Evolutionary conservation across 495 filamentous ascomycete species (phyloP), one percentile per base, ranked within the genome.

Genomic region (Aspergillus incahuasiensis): DNA sequence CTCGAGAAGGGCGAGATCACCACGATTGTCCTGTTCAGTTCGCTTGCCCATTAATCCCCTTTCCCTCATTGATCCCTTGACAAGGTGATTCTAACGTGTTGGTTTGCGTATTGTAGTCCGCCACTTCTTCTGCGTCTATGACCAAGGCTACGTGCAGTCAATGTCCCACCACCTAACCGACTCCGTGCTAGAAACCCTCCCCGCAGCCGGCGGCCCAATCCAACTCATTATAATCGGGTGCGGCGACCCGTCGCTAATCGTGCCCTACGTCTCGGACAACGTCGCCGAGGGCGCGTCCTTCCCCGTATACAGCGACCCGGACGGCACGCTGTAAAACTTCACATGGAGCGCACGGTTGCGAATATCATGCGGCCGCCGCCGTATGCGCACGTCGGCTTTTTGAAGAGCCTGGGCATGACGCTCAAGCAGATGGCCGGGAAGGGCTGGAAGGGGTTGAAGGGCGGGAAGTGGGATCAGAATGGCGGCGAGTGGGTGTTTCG

Each of bases 151-250:
- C 39, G 65, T 68, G 21, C 63, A 54, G n/a, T 46, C 39, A 4
- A 54, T 65, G 12, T 35, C 58, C 0, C n/a, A 38, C 6, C 51
- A 65, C 39, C 58, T 68, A 16, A 59, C 54, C 1, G 46, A 65
- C 19, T 44, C n/a, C 18, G 39, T 68, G 18, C 60, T 68, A 7
- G 19, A 52, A 18, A 63, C 56, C 0, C 38, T 65, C 25, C 63
- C 65, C 2, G 19, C 18, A 5, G 24, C 30, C 3, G 48, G 57
- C 12, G 56, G 58, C 35, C 62, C 65, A 18, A 56, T 58, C 4
- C 65, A 68, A 28, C 55, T 68, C 1, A 65, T 68, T 6, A 68
- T 68, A 16, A 63, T 68, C 39, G 65, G 65, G 0, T 68, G 65
- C 32, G 65, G 65, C 8, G 60, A 63, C 38, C 58, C 55, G 11